Evolutionary conservation across 495 filamentous ascomycete species (phyloP), one percentile per base, ranked within the genome.

Genomic region (Cercophora samala): DNA sequence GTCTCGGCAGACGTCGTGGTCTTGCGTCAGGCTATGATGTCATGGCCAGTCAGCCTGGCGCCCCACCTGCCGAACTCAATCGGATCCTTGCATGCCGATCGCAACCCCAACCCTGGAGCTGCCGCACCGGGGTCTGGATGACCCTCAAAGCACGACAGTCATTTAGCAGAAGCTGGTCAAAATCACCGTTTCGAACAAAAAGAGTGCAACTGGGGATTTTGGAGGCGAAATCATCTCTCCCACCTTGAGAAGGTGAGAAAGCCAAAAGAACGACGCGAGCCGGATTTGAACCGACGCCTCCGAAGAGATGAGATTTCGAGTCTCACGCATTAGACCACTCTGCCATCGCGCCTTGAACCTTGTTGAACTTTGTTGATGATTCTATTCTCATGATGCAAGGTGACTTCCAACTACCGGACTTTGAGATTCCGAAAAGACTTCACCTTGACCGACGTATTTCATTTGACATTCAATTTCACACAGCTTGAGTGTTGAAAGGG

Each of bases 261-360:
- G 53, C 15, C 6, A 56, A 56, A 56, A 23, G n/a, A 21, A 21
- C 53, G 53, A 56, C 53, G 53, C 53, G 53, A 56, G 53, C 53
- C 53, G 53, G 53, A 56, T 56, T 56, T 56, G 53, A 56, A 56
- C 53, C 53, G 53, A 56, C 53, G 53, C 53, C 53, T 56, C 53
- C 53, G 53, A 56, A 56, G 53, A 56, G 53, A 56, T 56, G 53
- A 56, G 53, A 56, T 56, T 56, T 56, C 53, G 53, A 56, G 53
- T 56, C 53, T 56, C 53, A 56, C 53, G 53, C 53, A 56, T 56
- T 56, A 56, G 53, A 56, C 53, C 53, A 56, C 53, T 56, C 53
- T 56, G 53, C 53, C 53, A 56, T 56, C 53, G 53, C 53, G 53
- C 53, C 53, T 23, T 56, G 13, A 46, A 0, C 37, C 13, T 46